Base-by-base conservation (phyloP, 2,329 filamentous ascomycete genomes). In the Ampelomyces quisqualis region DNA sequence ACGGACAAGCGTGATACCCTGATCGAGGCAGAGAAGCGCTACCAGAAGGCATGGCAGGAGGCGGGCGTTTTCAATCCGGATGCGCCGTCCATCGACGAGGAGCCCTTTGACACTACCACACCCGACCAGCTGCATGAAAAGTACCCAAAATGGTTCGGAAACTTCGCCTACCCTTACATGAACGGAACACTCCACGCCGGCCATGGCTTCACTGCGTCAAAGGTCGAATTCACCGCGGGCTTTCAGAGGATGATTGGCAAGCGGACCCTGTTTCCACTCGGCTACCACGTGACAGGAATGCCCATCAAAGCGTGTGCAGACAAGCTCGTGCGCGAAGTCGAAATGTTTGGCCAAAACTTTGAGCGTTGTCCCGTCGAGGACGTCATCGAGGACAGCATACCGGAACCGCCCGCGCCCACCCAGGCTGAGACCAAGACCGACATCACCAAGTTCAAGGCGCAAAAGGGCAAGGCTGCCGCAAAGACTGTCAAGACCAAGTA, bases 241-340 rank as follows among this genome's bases (percentile, higher is more conserved):
- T 90, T 89, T 64, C 85, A 86, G 32, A 80, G 91, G 40, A 94
- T 97, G 88, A 82, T 90, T 68, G 93, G 93, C 62, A 91, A 91
- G 76, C 79, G 85, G 38, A 78, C 85, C 42, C 76, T 97, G 38
- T 96, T 93, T 68, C 93, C 93, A 42, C 85, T 93, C 63, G 93
- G 91, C 21, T 98, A 90, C 75, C 93, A 98, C 76, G 89, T 86
- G 73, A 97, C 91, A 0, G 93, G 93, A 58, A 94, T 98, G 85
- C 61, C 65, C 7, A 98, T 98, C 76, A 96, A 96, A 47, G 90
- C 93, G 5, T 94, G 88, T 62, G 90, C 93, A 39, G 91, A 98
- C 76, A 97, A 97, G 77, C 81, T 98, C 31, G 82, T 85, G 44
- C 83, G 88, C 49, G 93, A 98, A 72, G 85, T 97, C 41, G 82